Conservation (phyloP, 495 filamentous ascomycete species). For the Trypethelium eluteriae region DNA sequence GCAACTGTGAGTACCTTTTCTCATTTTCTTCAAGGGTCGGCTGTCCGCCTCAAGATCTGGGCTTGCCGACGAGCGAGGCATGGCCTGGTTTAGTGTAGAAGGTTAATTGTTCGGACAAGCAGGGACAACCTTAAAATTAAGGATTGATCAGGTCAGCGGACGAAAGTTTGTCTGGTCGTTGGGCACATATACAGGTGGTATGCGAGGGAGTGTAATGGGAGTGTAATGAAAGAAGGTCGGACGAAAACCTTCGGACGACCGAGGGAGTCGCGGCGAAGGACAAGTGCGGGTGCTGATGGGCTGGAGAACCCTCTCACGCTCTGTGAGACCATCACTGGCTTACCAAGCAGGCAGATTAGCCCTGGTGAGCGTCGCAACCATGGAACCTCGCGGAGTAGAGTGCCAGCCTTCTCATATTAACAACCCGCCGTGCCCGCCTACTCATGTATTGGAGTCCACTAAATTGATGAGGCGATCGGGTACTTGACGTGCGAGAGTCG, state of each 20-base stretch:
- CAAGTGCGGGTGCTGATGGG: no score
- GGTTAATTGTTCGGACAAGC: background rate
- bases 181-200: background rate
- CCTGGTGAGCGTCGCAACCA: no score
- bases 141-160: background rate
- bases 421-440: no score
- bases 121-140: background rate
- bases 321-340: background rate
- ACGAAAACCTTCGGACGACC: conserved; percentile 3
- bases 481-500: no score
- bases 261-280: background rate
- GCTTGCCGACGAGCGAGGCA: background rate
- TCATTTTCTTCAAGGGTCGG: conserved; percentile 26
- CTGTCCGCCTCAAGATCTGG: background rate
- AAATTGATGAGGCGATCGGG: no score
- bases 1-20: conserved; percentile 33
- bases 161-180: background rate
- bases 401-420: no score
- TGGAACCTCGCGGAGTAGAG: no score
- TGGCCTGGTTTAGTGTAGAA: background rate
- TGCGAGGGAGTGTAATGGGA: no score
- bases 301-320: background rate
- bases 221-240: background rate
- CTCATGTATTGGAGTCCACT: no score
- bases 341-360: background rate